Base-by-base conservation (phyloP, 805 yeast species). In the Scheffersomyces amazonensis region DNA sequence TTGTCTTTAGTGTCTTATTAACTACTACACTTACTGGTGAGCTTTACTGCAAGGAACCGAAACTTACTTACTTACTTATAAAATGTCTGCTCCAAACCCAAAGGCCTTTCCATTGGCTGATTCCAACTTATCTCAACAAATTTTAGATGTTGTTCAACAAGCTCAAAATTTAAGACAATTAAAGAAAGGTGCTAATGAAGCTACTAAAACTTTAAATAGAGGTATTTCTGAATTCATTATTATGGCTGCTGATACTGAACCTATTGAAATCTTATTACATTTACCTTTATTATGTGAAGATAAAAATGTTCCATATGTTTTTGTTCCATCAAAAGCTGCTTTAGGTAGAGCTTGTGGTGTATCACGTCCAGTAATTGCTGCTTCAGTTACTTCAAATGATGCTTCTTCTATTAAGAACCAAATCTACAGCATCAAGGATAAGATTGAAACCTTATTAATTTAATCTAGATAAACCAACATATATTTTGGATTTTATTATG, bases 271-370 rank as follows among this genome's bases (percentile, higher is more conserved):
- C 69, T 82, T 93, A 62, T 81, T 93, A 71, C 99, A 93, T 68
- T 80, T 93, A 68, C 99, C 99, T 36, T 80, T 93, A 58, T 78
- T 93, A 58, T 93, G 99, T 73, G 99, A 93, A 76, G 99, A 93
- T 75, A 93, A 93, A 80, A 93, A 93, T 77, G 99, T 93, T 53
- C 97, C 99, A 49, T 93, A 93, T 77, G 98, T 93, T 49, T 93
- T 93, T 54, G 98, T 93, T 52, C 97, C 99, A 53, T 89, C 97
- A 56, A 91, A 93, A 80, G 82, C 93, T 62, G 99, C 99, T 48
- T 78, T 93, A 58, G 99, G 99, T 69, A 87, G 99, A 78, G 98
- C 99, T 59, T 93, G 99, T 76, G 99, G 99, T 75, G 99, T 93
- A 48, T 88, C 98, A 41, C 87, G 99, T 80, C 97, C 98, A 52